Evolutionary conservation across 371 early-diverging fungal genomes (phyloP).

Genomic region (Phascolomyces articulosus): DNA sequence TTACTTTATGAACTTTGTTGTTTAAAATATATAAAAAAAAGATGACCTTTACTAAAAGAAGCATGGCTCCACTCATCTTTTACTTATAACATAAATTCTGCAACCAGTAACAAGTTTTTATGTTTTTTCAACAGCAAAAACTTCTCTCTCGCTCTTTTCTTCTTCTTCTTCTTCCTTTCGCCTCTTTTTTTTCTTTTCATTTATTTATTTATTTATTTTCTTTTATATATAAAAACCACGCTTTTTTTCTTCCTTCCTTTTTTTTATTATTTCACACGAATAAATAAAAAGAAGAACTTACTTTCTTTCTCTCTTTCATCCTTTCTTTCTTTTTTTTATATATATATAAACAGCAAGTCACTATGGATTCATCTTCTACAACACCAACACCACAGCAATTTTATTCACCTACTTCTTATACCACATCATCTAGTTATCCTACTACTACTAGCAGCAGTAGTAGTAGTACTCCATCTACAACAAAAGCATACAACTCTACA

Average conservation of each 20-base stretch:
- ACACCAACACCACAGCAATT: neutral
- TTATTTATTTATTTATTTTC: neutral
- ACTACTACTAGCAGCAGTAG: neutral
- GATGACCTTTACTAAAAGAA: neutral
- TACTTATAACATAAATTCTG: neutral
- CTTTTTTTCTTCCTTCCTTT: neutral
- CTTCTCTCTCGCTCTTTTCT: neutral
- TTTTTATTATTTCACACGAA: neutral
- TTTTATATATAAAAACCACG: too few species aligned
- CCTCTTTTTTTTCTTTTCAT: neutral
- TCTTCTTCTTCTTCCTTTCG: neutral
- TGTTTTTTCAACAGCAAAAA: neutral
- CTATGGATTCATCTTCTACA: neutral
- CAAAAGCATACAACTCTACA: neutral
- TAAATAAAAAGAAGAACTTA: neutral
- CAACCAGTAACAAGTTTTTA: neutral
- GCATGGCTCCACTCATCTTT: neutral
- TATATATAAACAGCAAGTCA: neutral
- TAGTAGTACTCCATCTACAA: neutral
- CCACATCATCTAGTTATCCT: neutral
- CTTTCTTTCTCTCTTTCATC: neutral
- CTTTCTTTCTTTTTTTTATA: neutral
- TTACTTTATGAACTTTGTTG: neutral
- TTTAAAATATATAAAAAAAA: too few species aligned
- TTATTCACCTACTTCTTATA: neutral